Conservation (phyloP, 2,329 filamentous ascomycete species). For the Incumbomyces lentus region DNA sequence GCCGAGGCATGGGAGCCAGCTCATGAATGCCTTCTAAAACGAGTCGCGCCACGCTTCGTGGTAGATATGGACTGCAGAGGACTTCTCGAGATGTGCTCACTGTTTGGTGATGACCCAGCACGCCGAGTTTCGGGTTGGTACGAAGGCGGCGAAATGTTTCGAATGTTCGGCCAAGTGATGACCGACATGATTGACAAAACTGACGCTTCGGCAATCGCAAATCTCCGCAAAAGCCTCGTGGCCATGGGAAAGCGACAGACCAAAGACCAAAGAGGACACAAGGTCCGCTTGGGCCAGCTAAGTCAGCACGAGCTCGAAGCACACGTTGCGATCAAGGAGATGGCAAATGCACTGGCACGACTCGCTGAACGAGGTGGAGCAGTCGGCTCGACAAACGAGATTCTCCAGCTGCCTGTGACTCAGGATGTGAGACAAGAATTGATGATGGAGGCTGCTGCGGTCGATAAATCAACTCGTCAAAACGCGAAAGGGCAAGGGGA, state of each 20-base stretch:
- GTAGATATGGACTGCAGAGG: conserved; percentile 70
- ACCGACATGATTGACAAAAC: conserved; percentile 22
- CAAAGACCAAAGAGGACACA: conserved; percentile 34
- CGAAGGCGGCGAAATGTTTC: conserved; percentile 70
- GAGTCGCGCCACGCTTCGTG: conserved; percentile 71
- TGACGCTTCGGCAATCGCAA: conserved; percentile 22
- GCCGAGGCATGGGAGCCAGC: conserved; percentile 70
- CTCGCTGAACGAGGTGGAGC: not conserved
- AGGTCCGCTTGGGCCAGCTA: conserved; percentile 48
- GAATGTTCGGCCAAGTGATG: conserved; percentile 47
- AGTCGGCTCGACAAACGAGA: not conserved
- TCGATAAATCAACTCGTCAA: not conserved
- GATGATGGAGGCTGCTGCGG: not conserved
- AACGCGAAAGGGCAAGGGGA: not conserved
- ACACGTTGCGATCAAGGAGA: conserved; percentile 69
- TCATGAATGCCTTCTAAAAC: conserved; percentile 67
- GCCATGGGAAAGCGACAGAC: conserved; percentile 30
- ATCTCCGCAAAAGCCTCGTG: conserved; percentile 23
- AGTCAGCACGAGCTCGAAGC: conserved; percentile 46
- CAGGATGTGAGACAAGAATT: not conserved
- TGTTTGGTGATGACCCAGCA: conserved; percentile 55
- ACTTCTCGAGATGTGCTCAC: conserved; percentile 57
- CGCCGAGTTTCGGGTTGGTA: conserved; percentile 62
- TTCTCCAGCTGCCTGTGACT: conserved; percentile 5
- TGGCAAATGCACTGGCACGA: conserved; percentile 32